Conservation (phyloP, 1,284 basidiomycete species). For the Irpex rosettiformis region DNA sequence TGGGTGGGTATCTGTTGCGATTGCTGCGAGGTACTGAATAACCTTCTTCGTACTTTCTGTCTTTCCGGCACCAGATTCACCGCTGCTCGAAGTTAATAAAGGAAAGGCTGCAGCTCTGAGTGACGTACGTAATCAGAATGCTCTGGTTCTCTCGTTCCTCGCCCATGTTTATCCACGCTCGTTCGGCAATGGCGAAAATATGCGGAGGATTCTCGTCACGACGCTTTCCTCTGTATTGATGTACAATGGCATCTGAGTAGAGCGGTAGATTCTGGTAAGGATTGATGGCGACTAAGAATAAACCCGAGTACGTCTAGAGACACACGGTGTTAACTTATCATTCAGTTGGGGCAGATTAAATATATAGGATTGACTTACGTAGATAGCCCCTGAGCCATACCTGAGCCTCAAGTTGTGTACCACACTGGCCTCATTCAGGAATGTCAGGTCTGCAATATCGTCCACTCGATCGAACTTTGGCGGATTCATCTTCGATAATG, state of each 20-base stretch:
- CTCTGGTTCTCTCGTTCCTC: slow-evolving; percentile 97
- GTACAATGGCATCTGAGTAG: slow-evolving; percentile 89
- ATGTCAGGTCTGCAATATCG: slow-evolving; percentile 98
- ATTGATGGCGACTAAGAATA: slow-evolving; percentile 98
- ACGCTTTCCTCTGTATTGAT: slow-evolving; percentile 90
- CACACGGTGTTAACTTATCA: neutral
- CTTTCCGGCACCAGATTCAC: slow-evolving; percentile 98
- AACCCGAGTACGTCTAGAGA: slow-evolving; percentile 91
- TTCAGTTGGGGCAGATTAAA: neutral
- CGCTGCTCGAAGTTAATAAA: slow-evolving; percentile 43
- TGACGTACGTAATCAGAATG: slow-evolving; percentile 93
- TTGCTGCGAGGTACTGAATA: slow-evolving; percentile 98
- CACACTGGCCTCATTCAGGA: slow-evolving; percentile 97
- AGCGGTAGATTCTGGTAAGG: slow-evolving; percentile 93
- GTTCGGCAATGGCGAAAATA: slow-evolving; percentile 96
- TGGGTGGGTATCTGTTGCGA: slow-evolving; percentile 79
- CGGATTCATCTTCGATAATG: slow-evolving; percentile 94
- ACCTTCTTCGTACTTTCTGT: slow-evolving; percentile 99
- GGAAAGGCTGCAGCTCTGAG: neutral
- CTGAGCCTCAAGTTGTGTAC: slow-evolving; percentile 94
- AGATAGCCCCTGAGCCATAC: slow-evolving; percentile 92
- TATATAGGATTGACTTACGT: slow-evolving; percentile 61
- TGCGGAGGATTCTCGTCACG: slow-evolving; percentile 96
- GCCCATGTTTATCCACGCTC: slow-evolving; percentile 98
- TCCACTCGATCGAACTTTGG: slow-evolving; percentile 98